These are phyloP conservation scores for Myrmaecium sp. DNA, from an alignment of 2,329 filamentous ascomycete genomes.

Conservation along the genomic window DNA sequence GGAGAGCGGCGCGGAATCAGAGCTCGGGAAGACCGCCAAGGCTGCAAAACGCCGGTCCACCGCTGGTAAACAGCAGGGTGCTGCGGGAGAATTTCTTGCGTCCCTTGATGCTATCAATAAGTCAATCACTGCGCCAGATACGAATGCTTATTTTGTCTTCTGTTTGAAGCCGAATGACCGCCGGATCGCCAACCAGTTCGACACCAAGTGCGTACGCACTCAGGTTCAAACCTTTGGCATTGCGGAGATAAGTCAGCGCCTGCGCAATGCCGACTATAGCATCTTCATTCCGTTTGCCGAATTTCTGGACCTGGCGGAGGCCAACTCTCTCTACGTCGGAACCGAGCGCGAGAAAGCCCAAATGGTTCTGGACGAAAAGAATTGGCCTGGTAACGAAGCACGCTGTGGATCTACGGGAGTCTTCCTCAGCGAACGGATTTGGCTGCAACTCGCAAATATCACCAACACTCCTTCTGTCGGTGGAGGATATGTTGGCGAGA, in stretches of 20 bases:
- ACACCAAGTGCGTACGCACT: slow-evolving; percentile 92
- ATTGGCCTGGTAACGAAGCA: slow-evolving; percentile 85
- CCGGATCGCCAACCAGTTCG: slow-evolving; percentile 94
- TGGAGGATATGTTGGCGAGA: slow-evolving; percentile 35
- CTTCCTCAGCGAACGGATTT: slow-evolving; percentile 89
- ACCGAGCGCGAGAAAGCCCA: slow-evolving; percentile 87
- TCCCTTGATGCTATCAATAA: slow-evolving; percentile 83
- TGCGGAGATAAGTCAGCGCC: slow-evolving; percentile 84
- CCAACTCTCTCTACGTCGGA: slow-evolving; percentile 71
- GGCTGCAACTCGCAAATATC: slow-evolving; percentile 74
- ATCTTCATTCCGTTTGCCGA: slow-evolving; percentile 91
- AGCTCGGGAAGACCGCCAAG: slow-evolving; percentile 25
- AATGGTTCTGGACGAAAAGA: slow-evolving; percentile 76
- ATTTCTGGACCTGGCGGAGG: slow-evolving; percentile 76
- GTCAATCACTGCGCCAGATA: slow-evolving; percentile 62
- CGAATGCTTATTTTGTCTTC: slow-evolving; percentile 92
- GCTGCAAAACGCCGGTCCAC: slow-evolving; percentile 19
- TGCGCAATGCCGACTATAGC: slow-evolving; percentile 88
- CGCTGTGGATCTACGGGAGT: slow-evolving; percentile 81
- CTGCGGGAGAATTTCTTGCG: slow-evolving; percentile 79
- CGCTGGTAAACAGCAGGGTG: slow-evolving; percentile 53
- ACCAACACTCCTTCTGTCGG: slow-evolving; percentile 45
- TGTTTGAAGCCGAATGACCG: slow-evolving; percentile 95
- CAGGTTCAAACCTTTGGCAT: slow-evolving; percentile 94
- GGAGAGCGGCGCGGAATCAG: slow-evolving; percentile 28